phyloP scores from a whole-genome alignment of 2,329 filamentous ascomycete species.

The Beauveria medogensis region DNA sequence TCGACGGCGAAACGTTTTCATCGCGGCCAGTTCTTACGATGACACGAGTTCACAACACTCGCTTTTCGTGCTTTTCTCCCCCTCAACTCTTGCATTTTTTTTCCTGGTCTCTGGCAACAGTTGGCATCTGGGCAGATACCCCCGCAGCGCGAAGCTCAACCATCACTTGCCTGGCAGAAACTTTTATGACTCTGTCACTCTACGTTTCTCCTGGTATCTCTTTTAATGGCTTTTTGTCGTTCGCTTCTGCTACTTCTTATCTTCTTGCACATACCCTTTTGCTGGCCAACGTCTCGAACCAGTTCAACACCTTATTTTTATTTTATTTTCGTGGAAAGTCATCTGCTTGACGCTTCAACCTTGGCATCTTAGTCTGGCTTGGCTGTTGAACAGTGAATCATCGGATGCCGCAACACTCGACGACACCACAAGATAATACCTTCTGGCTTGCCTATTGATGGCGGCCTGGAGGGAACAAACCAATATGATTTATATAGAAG shows the following conservation, averaged over 20 bases:
- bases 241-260: slow-evolving; percentile 9
- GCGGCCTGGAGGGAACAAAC: background rate
- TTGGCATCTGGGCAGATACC: slow-evolving; percentile 13
- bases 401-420: background rate
- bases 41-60: slow-evolving; percentile 5
- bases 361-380: slow-evolving; percentile 6
- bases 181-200: background rate
- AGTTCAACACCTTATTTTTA: slow-evolving; percentile 7
- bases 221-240: slow-evolving; percentile 4
- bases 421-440: slow-evolving; percentile 5
- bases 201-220: slow-evolving; percentile 4
- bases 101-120: slow-evolving; percentile 2
- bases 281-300: slow-evolving; percentile 10
- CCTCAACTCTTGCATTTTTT: background rate
- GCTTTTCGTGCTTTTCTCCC: background rate
- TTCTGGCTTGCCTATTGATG: background rate
- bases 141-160: slow-evolving; percentile 10
- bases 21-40: slow-evolving; percentile 5
- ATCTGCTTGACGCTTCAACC: slow-evolving; percentile 4
- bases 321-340: background rate
- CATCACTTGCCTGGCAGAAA: slow-evolving; percentile 1
- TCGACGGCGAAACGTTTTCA: background rate
- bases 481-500: slow-evolving; percentile 6
- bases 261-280: slow-evolving; percentile 12
- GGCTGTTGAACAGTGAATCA: slow-evolving; percentile 9